Conservation (phyloP, 2,329 filamentous ascomycete species). For the Sordariomycetes sp. region DNA sequence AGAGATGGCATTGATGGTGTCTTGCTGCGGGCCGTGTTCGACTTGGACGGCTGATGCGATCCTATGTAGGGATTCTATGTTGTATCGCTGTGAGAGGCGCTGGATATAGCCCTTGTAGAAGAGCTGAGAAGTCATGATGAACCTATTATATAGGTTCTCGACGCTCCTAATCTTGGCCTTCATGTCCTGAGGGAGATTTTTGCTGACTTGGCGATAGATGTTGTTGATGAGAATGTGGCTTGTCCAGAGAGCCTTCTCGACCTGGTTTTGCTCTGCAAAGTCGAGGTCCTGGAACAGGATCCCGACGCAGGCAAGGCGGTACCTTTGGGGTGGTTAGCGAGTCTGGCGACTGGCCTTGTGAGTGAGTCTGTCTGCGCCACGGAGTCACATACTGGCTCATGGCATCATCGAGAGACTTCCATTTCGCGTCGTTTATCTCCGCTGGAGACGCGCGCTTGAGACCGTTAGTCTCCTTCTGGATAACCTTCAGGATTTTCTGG, state of each 20-base stretch:
- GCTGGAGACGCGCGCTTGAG: constrained; percentile 23
- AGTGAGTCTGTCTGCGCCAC: not conserved
- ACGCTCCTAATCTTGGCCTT: constrained; percentile 61
- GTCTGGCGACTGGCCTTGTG: not conserved
- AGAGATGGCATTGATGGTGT: constrained; percentile 31
- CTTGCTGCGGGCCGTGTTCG: constrained; percentile 28
- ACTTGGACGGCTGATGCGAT: constrained; percentile 29
- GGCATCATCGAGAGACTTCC: constrained; percentile 30
- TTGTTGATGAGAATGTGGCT: constrained; percentile 68
- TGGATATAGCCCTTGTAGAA: constrained; percentile 86
- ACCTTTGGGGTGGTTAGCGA: constrained; percentile 6
- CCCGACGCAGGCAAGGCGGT: constrained; percentile 57
- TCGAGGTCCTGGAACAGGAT: constrained; percentile 64
- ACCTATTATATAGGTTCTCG: constrained; percentile 70
- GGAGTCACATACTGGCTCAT: constrained; percentile 28
- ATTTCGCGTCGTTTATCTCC: constrained; percentile 27
- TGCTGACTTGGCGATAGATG: constrained; percentile 40
- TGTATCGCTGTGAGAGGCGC: constrained; percentile 54
- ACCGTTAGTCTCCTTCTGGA: constrained; percentile 31
- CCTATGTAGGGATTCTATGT: constrained; percentile 37
- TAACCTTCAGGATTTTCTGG: constrained; percentile 29
- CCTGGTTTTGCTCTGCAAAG: constrained; percentile 49
- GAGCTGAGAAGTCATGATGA: constrained; percentile 76
- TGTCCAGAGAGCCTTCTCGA: constrained; percentile 68
- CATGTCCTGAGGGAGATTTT: constrained; percentile 8